phyloP scores from a whole-genome alignment of 2,329 filamentous ascomycete genomes.

The Huntiella savannae region DNA sequence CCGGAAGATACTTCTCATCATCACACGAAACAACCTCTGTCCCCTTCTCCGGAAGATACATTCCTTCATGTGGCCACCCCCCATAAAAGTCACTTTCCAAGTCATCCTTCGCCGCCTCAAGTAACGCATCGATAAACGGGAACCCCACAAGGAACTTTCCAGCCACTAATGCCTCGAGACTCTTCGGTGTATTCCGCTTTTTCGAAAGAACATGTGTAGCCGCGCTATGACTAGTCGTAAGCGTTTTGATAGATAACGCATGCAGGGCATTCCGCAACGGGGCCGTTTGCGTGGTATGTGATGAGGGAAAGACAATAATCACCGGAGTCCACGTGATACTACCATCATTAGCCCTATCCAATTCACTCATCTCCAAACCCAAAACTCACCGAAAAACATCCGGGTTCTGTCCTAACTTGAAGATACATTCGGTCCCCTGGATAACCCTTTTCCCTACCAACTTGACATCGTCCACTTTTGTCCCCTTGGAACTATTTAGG shows the following conservation, averaged over 20 bases:
- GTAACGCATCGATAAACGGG: slow-evolving; percentile 55
- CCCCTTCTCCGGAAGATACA: slow-evolving; percentile 54
- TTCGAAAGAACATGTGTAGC: slow-evolving; percentile 81
- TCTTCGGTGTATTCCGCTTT: slow-evolving; percentile 78
- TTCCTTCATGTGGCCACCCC: slow-evolving; percentile 56
- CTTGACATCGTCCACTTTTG: slow-evolving; percentile 52
- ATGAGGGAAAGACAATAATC: slow-evolving; percentile 62
- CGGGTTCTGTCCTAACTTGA: slow-evolving; percentile 40
- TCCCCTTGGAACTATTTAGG: slow-evolving; percentile 68
- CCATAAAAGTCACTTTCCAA: slow-evolving; percentile 66
- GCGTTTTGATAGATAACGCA: too few relatives aligned
- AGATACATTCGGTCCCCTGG: slow-evolving; percentile 33
- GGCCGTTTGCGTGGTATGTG: too few relatives aligned
- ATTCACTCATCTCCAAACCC: too few relatives aligned
- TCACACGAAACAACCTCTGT: slow-evolving; percentile 55
- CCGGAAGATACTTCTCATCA: slow-evolving; percentile 51
- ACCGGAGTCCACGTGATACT: slow-evolving; percentile 65
- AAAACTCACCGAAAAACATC: not conserved
- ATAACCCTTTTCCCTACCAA: slow-evolving; percentile 45
- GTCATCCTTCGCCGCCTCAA: slow-evolving; percentile 26
- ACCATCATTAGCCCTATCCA: too few relatives aligned
- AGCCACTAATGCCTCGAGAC: slow-evolving; percentile 70
- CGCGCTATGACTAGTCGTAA: slow-evolving; percentile 14
- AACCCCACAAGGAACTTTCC: slow-evolving; percentile 58
- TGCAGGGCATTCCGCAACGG: too few relatives aligned